A percentile compares a stretch with the other conserved stretches of the same genome.
Conservation (phyloP, 2,329 filamentous ascomycete species). For the Pleomassaria siparia region DNA sequence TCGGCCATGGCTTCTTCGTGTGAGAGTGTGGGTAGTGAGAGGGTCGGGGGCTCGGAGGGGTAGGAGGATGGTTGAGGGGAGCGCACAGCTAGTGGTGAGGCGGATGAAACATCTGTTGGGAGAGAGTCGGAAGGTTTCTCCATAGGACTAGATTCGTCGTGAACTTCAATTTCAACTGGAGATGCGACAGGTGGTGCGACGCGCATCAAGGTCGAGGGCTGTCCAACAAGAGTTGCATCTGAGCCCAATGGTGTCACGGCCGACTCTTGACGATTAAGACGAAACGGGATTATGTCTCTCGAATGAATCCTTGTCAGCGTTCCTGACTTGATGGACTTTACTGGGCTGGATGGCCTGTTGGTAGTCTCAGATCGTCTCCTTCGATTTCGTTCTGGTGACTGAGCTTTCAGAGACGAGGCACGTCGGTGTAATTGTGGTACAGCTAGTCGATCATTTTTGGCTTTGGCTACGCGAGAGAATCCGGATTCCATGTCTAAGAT, state of each 20-base stretch:
- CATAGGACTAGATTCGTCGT: conserved; percentile 6
- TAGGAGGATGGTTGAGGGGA: conserved; percentile 18
- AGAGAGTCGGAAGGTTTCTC: conserved; percentile 14
- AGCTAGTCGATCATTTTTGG: conserved; percentile 17
- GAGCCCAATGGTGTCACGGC: conserved; percentile 26
- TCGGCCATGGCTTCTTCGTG: conserved; percentile 39
- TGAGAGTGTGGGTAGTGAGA: conserved; percentile 18
- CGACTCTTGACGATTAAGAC: conserved; percentile 9
- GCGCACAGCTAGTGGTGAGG: not conserved
- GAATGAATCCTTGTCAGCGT: conserved; percentile 18
- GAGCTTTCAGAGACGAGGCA: conserved; percentile 19
- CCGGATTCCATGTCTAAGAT: conserved; percentile 34
- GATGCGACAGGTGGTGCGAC: conserved; percentile 8
- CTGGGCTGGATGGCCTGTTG: conserved; percentile 14
- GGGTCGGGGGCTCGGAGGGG: conserved; percentile 21
- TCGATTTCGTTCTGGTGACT: conserved; percentile 22
- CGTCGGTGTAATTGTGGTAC: conserved; percentile 17
- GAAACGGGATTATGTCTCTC: conserved; percentile 17
- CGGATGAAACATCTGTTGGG: conserved; percentile 6
- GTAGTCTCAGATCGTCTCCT: conserved; percentile 18
- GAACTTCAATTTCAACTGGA: conserved; percentile 3
- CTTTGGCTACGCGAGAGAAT: conserved; percentile 22
- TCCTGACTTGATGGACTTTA: conserved; percentile 15
- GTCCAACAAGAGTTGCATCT: conserved; percentile 29
- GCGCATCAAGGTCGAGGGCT: conserved; percentile 17